phyloP scores from a whole-genome alignment of 768 basidiomycete species.

The Psilocybe cyanescens region DNA sequence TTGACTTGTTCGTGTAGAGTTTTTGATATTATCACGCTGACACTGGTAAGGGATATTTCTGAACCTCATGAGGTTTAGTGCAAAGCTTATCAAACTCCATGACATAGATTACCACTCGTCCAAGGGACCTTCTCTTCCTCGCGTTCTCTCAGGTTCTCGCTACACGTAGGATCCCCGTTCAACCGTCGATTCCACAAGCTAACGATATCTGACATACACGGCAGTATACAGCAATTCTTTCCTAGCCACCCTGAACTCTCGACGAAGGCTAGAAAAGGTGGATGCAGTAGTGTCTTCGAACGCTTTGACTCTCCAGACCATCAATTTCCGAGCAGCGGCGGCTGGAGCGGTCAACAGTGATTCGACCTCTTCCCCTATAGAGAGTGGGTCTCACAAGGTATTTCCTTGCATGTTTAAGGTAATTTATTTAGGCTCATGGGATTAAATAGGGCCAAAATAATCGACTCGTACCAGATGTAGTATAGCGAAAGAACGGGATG shows the following conservation, averaged over 20 bases:
- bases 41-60: not conserved
- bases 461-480: no score
- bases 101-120: not conserved
- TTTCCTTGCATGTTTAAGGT: not conserved
- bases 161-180: not conserved
- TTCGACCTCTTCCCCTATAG: not conserved
- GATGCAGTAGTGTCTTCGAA: not conserved
- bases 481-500: no score
- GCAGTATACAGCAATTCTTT: conserved; percentile 2
- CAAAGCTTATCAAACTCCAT: not conserved
- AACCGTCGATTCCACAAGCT: not conserved
- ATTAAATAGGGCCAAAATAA: no score
- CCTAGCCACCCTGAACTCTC: not conserved
- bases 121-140: not conserved
- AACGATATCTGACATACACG: not conserved
- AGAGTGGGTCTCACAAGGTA: not conserved
- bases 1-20: not conserved
- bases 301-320: not conserved
- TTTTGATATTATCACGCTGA: conserved; percentile 5
- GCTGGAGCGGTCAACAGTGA: not conserved
- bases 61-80: not conserved
- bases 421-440: no score
- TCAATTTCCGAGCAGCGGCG: not conserved
- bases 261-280: not conserved
- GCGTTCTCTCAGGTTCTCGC: conserved; percentile 1